Conservation (phyloP, 805 yeast genomes). For the Nakazawaea sp. region DNA sequence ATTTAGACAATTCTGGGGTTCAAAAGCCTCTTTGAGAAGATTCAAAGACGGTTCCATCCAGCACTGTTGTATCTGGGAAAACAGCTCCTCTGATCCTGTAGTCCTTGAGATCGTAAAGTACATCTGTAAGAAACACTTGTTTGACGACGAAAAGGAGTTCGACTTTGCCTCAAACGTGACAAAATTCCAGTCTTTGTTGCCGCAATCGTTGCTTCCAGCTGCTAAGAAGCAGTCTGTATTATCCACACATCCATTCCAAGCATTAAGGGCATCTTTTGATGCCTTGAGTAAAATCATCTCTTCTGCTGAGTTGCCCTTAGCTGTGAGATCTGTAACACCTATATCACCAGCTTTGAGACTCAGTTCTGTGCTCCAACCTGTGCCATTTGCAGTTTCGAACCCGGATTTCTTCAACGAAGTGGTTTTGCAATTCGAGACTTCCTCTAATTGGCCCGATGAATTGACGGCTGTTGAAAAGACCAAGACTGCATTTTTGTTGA, state of each 20-base stretch:
- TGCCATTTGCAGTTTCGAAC: conserved; percentile 67
- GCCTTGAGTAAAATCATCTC: conserved; percentile 39
- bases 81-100: conserved; percentile 51
- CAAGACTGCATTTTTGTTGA: conserved; percentile 81
- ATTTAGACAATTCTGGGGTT: conserved; percentile 88
- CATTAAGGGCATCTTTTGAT: conserved; percentile 44
- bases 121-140: conserved; percentile 56
- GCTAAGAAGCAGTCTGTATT: conserved; percentile 44
- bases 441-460: conserved; percentile 96
- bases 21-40: conserved; percentile 75
- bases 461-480: conserved; percentile 77
- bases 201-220: conserved; percentile 54
- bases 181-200: conserved; percentile 45
- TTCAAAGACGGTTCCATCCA: conserved; percentile 89
- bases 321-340: conserved; percentile 66
- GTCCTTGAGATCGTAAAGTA: conserved; percentile 59
- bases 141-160: conserved; percentile 27
- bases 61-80: conserved; percentile 86
- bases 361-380: conserved; percentile 73
- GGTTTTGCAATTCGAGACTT: conserved; percentile 80
- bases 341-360: conserved; percentile 69
- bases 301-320: conserved; percentile 54
- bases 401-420: conserved; percentile 79
- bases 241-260: conserved; percentile 30
- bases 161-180: conserved; percentile 30